phyloP scores from a whole-genome alignment of 2,329 filamentous ascomycete genomes.

The Aspergillus pseudonomiae region DNA sequence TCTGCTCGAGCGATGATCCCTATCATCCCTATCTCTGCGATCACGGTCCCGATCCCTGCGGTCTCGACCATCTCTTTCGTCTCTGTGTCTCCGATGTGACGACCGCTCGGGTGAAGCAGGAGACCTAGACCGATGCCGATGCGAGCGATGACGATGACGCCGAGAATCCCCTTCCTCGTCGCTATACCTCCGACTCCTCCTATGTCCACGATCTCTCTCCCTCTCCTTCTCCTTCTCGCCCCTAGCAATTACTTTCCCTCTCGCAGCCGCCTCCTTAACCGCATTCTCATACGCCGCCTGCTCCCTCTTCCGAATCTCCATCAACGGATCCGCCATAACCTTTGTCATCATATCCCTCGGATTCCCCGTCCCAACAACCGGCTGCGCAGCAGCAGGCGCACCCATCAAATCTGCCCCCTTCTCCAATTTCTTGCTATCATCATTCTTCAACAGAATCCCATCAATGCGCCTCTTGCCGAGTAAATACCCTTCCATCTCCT shows the following conservation, averaged over 20 bases:
- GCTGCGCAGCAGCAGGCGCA: constrained; percentile 16
- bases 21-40: constrained; percentile 24
- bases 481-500: constrained; percentile 92
- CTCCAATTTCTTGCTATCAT: constrained; percentile 77
- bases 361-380: constrained; percentile 54
- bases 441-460: constrained; percentile 73
- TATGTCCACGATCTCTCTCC: constrained; percentile 22
- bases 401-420: constrained; percentile 58
- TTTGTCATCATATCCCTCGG: constrained; percentile 82
- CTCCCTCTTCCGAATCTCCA: constrained; percentile 92
- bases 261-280: constrained; percentile 49
- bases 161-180: constrained; percentile 28
- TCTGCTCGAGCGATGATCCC: constrained; percentile 23
- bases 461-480: constrained; percentile 92
- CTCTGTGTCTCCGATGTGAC: constrained; percentile 25
- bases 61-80: constrained; percentile 27
- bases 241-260: constrained; percentile 25
- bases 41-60: constrained; percentile 18
- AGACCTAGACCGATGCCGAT: constrained; percentile 27
- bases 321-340: constrained; percentile 84
- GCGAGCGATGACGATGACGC: constrained; percentile 27
- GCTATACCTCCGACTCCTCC: constrained; percentile 26
- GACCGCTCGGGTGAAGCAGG: constrained; percentile 28
- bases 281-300: constrained; percentile 71
- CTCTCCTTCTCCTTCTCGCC: constrained; percentile 21